Evolutionary conservation across 2,329 filamentous ascomycete genomes (phyloP).

Genomic region (Aspergillus sp.): DNA sequence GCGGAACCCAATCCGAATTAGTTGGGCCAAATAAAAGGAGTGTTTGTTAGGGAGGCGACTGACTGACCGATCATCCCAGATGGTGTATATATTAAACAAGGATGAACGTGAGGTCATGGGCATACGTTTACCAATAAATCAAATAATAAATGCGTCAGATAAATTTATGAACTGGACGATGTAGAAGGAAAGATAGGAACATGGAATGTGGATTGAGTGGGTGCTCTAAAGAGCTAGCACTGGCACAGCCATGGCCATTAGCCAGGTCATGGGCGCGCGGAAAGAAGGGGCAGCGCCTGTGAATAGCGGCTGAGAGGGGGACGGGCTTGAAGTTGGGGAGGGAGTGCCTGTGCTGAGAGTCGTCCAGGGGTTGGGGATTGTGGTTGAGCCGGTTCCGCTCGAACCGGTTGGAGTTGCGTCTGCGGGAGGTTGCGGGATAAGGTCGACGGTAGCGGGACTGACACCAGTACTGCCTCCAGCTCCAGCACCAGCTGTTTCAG

Average conservation of each 20-base stretch:
- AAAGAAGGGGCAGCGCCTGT: slow-evolving; percentile 5
- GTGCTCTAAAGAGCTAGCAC: slow-evolving; percentile 3
- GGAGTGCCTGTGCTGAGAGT: slow-evolving; percentile 25
- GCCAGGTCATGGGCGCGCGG: slow-evolving; percentile 3
- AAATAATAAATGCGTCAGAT: background rate
- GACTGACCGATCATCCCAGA: background rate
- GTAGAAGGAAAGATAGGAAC: background rate
- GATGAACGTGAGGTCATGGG: background rate
- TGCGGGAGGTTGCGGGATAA: slow-evolving; percentile 27
- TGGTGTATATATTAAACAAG: background rate
- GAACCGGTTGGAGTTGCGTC: slow-evolving; percentile 21
- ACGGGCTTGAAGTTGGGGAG: background rate
- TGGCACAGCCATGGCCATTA: slow-evolving; percentile 7
- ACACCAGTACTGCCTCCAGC: slow-evolving; percentile 7
- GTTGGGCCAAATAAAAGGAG: background rate
- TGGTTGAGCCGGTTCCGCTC: slow-evolving; percentile 11
- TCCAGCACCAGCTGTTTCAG: slow-evolving; percentile 10
- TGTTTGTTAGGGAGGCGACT: background rate
- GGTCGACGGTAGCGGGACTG: slow-evolving; percentile 25
- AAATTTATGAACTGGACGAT: background rate
- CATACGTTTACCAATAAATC: background rate
- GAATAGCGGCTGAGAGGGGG: background rate
- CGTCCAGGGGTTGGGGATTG: slow-evolving; percentile 20
- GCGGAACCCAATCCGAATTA: background rate
- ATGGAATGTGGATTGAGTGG: background rate